Conservation (phyloP, 139 green algal genomes). For the Klebsormidium nitens region DNA sequence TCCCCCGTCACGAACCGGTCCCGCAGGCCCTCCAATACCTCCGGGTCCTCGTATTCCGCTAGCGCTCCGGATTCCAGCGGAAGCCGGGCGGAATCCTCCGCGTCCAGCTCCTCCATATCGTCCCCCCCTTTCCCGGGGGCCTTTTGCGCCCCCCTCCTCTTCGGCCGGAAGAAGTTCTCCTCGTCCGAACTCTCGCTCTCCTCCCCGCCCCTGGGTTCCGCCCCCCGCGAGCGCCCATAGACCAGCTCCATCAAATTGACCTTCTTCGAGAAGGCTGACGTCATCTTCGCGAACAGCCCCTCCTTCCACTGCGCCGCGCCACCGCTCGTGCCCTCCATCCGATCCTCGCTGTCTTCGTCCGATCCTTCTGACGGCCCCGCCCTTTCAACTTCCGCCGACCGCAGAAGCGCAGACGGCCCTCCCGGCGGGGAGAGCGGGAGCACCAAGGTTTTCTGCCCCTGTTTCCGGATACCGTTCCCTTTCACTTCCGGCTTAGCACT, state of each 20-base stretch:
- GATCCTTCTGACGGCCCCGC: no score
- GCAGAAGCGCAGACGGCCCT: no score
- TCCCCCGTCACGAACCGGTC: conserved; percentile 71
- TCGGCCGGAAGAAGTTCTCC: conserved; percentile 6
- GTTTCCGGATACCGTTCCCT: no score
- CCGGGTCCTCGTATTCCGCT: conserved; percentile 18
- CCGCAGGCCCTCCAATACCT: conserved; percentile 53
- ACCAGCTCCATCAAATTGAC: conserved; percentile 49
- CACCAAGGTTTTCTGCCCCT: no score
- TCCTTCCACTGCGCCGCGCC: conserved; percentile 54
- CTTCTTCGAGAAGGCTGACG: conserved; percentile 45
- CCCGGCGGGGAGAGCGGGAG: no score
- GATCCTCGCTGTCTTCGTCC: no score
- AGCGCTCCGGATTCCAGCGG: conserved; percentile 15
- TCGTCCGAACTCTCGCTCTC: conserved; percentile 35
- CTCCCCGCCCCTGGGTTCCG: not conserved
- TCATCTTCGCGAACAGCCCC: conserved; percentile 39
- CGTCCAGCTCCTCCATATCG: conserved; percentile 40
- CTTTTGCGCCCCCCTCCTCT: not conserved
- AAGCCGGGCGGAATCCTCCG: conserved; percentile 43
- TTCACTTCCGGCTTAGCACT: no score
- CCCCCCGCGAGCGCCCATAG: conserved; percentile 41
- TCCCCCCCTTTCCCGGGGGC: not conserved
- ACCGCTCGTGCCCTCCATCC: not conserved
- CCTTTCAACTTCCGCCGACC: no score